Evolutionary conservation across 352 stramenopile genomes (phyloP), one percentile per base, ranked within the genome.

Genomic region (Aphanomyces invadans): DNA sequence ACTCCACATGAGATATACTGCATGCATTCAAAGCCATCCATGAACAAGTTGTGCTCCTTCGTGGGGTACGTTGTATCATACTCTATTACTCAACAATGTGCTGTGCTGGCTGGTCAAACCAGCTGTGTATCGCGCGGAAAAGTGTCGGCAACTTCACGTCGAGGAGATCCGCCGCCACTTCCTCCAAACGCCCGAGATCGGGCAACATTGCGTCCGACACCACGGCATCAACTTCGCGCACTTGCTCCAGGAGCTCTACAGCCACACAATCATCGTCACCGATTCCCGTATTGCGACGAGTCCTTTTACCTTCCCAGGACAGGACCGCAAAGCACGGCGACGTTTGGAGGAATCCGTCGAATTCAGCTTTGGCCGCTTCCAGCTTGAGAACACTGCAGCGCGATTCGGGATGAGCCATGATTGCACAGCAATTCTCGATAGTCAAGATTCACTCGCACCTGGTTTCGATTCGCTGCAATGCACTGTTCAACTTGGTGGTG

Each of bases 1-100:
- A 91, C 60, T 21, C 56, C 29, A 23, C 60, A 46, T 67, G 38
- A 52, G 28, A 23, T n/a, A 25, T 31, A 1, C n/a, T n/a, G n/a
- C n/a, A n/a, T n/a, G n/a, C n/a, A n/a, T n/a, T n/a, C n/a, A n/a
- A n/a, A n/a, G n/a, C n/a, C n/a, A n/a, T n/a, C n/a, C n/a, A n/a
- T n/a, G n/a, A n/a, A n/a, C n/a, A n/a, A n/a, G n/a, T n/a, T n/a
- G n/a, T n/a, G n/a, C n/a, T n/a, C n/a, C n/a, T n/a, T n/a, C n/a
- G n/a, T n/a, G n/a, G n/a, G n/a, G n/a, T n/a, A n/a, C n/a, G n/a
- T n/a, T n/a, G n/a, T n/a, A n/a, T n/a, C n/a, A n/a, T n/a, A n/a
- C n/a, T n/a, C n/a, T n/a, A n/a, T n/a, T n/a, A n/a, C n/a, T n/a
- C n/a, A n/a, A n/a, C n/a, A n/a, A n/a, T n/a, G n/a, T n/a, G n/a